phyloP scores from a whole-genome alignment of 495 filamentous ascomycete species.

The Aspergillus egyptiacus region DNA sequence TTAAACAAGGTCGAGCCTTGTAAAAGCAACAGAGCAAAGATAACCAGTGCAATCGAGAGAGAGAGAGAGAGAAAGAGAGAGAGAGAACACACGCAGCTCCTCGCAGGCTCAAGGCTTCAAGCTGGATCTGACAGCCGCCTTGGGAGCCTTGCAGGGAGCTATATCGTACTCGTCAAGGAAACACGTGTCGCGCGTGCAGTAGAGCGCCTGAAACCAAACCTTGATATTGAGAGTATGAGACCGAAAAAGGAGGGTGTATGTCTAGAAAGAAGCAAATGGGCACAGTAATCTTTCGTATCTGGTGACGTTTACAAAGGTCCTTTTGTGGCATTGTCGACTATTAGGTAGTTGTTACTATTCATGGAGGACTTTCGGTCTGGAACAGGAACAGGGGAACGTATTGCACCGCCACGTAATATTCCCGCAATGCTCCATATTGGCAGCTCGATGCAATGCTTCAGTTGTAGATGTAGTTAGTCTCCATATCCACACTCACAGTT shows the following conservation, averaged over 20 bases:
- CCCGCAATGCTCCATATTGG: neutral
- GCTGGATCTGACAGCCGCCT: conserved; percentile 1
- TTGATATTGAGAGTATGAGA: too few relatives aligned
- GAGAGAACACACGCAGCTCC: too few relatives aligned
- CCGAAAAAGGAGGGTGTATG: too few relatives aligned
- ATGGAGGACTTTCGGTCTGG: neutral
- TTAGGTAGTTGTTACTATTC: conserved; percentile 5
- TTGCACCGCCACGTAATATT: conserved; percentile 1
- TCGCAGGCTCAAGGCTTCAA: neutral
- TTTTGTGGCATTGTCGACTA: neutral
- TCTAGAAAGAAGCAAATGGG: too few relatives aligned
- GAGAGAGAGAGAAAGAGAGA: too few relatives aligned
- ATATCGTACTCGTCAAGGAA: neutral
- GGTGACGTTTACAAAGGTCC: conserved; percentile 5
- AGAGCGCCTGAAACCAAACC: neutral
- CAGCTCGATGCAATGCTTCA: neutral
- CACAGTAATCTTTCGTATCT: too few relatives aligned
- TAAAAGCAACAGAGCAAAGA: too few relatives aligned
- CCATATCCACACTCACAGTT: neutral
- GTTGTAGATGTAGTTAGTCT: too few relatives aligned
- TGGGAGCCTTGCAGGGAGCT: conserved; percentile 3
- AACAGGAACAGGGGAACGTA: neutral
- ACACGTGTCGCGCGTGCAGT: neutral
- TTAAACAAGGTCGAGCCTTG: too few relatives aligned
- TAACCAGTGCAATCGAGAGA: too few relatives aligned